Conservation (phyloP, 2,329 filamentous ascomycete species). For the Phaeosphaeriaceae sp. region DNA sequence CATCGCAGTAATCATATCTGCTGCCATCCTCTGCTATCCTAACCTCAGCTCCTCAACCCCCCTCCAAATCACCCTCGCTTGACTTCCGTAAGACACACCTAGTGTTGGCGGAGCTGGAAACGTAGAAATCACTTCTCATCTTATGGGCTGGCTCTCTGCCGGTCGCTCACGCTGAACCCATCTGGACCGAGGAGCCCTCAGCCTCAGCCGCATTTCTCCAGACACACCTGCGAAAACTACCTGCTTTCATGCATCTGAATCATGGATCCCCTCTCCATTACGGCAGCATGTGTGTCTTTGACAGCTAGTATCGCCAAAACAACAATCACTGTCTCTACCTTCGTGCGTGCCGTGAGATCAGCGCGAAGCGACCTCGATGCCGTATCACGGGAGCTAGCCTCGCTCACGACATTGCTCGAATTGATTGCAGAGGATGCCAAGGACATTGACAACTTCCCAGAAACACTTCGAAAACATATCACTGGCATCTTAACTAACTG, state of each 20-base stretch:
- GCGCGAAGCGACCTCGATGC: constrained; percentile 12
- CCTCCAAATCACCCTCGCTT: constrained; percentile 12
- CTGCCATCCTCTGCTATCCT: neutral
- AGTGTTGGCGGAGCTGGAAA: constrained; percentile 19
- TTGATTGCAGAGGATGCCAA: constrained; percentile 11
- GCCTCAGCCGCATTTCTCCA: no score
- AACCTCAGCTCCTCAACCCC: neutral
- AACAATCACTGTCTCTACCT: constrained; percentile 2
- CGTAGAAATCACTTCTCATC: constrained; percentile 23
- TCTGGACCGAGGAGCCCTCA: no score
- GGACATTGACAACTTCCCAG: constrained; percentile 1
- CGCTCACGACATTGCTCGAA: constrained; percentile 12
- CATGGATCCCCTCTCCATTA: constrained; percentile 3
- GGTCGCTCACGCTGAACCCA: constrained; percentile 4
- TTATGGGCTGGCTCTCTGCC: constrained; percentile 53
- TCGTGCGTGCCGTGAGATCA: constrained; percentile 3
- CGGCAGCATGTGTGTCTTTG: neutral
- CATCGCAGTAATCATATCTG: neutral
- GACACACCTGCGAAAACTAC: no score
- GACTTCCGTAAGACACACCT: constrained; percentile 4
- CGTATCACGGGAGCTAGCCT: constrained; percentile 12
- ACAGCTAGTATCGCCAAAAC: constrained; percentile 2
- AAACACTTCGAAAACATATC: constrained; percentile 4
- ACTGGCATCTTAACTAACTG: constrained; percentile 2
- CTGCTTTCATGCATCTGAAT: neutral